These are phyloP conservation scores for Pezicula carpinea DNA, from an alignment of 2,329 filamentous ascomycete genomes.

Conservation along the genomic window DNA sequence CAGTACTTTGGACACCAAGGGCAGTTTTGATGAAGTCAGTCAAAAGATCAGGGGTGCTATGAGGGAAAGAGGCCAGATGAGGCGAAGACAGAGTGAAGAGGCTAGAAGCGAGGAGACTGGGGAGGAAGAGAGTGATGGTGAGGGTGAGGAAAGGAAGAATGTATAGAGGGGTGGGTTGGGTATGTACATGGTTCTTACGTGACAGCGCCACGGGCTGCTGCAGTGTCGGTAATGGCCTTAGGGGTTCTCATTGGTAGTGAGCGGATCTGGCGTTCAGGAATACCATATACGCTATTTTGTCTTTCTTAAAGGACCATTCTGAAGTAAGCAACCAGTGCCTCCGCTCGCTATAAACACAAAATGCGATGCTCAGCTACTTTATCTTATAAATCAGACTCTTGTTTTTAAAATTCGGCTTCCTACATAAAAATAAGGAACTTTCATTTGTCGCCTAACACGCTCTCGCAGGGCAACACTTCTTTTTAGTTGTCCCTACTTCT, in stretches of 20 bases:
- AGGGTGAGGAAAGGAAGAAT: conserved; percentile 22
- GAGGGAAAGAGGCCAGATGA: conserved; percentile 65
- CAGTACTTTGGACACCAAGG: conserved; percentile 61
- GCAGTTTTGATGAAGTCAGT: conserved; percentile 76
- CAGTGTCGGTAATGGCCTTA: neutral
- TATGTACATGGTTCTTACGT: neutral
- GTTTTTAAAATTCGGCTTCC: too few relatives aligned
- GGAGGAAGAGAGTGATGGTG: conserved; percentile 32
- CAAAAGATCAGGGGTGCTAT: conserved; percentile 82
- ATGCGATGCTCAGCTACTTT: too few relatives aligned
- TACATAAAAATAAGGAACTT: too few relatives aligned
- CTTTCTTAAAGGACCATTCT: neutral
- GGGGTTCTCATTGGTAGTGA: neutral
- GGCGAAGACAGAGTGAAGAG: conserved; percentile 33
- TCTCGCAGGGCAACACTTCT: too few relatives aligned
- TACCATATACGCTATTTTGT: neutral
- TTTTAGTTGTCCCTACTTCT: too few relatives aligned
- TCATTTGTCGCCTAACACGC: too few relatives aligned
- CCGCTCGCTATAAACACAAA: too few relatives aligned
- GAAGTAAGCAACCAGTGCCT: too few relatives aligned
- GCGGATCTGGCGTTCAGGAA: neutral
- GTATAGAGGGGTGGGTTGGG: conserved; percentile 10
- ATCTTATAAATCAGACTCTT: too few relatives aligned
- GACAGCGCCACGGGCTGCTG: too few relatives aligned
- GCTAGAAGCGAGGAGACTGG: conserved; percentile 40